phyloP scores from a whole-genome alignment of 495 filamentous ascomycete genomes.

The Xylaria venustula region DNA sequence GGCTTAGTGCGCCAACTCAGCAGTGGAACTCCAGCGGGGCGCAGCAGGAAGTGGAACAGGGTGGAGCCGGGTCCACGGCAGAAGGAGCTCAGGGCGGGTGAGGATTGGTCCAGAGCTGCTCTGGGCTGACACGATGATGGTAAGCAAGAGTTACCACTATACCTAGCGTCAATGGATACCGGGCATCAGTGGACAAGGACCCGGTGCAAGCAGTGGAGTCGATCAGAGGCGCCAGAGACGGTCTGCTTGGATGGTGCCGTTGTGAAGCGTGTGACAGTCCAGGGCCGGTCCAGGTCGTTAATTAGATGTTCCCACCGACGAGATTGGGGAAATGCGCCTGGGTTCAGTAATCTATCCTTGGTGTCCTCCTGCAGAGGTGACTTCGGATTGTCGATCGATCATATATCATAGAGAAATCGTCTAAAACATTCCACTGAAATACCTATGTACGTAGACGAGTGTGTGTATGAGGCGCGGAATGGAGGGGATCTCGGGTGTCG shows the following conservation, averaged over 20 bases:
- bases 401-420: too few species aligned
- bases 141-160: constrained; percentile 21
- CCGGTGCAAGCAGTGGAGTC: constrained; percentile 18
- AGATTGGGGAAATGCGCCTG: too few species aligned
- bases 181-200: constrained; percentile 11
- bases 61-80: constrained; percentile 16
- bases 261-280: neutral
- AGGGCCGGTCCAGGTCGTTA: neutral
- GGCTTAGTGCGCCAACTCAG: constrained; percentile 29
- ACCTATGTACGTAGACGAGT: too few species aligned
- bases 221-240: constrained; percentile 10
- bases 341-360: too few species aligned
- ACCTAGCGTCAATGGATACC: neutral
- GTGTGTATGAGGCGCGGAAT: neutral
- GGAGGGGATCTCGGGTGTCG: neutral
- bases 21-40: constrained; percentile 18
- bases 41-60: constrained; percentile 21
- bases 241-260: constrained; percentile 18
- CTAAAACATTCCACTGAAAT: too few species aligned
- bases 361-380: too few species aligned
- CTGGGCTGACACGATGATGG: constrained; percentile 30
- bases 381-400: too few species aligned
- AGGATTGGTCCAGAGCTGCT: constrained; percentile 28
- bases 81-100: constrained; percentile 14
- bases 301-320: neutral